Base-by-base conservation (phyloP, 192 early-diverging fungal species). In the Spizellomyces sp. region DNA sequence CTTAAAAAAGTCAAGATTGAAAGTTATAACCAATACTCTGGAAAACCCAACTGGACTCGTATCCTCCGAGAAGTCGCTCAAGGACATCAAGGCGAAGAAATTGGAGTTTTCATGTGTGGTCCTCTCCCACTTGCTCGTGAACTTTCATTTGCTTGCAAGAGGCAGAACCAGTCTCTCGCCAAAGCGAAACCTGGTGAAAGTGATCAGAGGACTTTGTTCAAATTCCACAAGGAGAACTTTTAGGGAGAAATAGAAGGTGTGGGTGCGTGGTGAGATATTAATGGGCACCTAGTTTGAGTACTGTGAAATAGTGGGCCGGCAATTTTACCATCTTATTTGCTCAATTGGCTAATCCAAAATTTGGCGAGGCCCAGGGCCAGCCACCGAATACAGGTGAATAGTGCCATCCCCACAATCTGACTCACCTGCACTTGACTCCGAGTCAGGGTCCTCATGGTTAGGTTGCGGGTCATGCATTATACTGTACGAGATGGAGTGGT, bases 1-100 rank as follows among this genome's bases (percentile, higher is more conserved):
- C 69, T 90, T 17, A 71, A 75, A 58, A 83, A 81, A 9, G 77
- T 86, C 15, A 90, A 85, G 69, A 85, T 87, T 10, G 67, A 45
- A 41, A 50, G 62, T 21, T 75, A 75, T 74, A 70, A 70, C 47
- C 73, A 78, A 66, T 79, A 66, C 60, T 71, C 77, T 10, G 77
- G 77, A 6, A 46, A 75, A 21, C 77, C 77, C 46, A 77, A 78
- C 64, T 79, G 77, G 77, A 57, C 52, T 12, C 60, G 75, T 9
- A 79, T 79, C 64, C 66, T 76, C 17, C 64, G 74, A 66, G 77
- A 79, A 41, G 76, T 78, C 45, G 77, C 77, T n/a, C 44, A 15
- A 14, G 68, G 44, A 27, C 74, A 78, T 60, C 42, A 21, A 22
- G 77, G 77, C 7, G 73, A 54, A 45, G 64, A 73, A 43, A 67